Evolutionary conservation across 495 filamentous ascomycete genomes (phyloP).

Genomic region (Penicillium lividum): DNA sequence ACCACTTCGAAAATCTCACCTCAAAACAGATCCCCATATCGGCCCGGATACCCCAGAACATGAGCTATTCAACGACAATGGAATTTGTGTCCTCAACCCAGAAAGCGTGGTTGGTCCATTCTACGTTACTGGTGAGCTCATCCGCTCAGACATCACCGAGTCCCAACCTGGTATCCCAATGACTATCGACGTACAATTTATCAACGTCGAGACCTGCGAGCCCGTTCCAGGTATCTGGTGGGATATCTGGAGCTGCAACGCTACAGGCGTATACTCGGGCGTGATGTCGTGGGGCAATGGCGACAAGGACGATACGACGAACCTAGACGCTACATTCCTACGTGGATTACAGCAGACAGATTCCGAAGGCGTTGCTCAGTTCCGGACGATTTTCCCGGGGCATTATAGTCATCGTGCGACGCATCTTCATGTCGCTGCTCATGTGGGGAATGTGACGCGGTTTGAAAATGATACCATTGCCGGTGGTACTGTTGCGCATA

Average conservation of each 20-base stretch:
- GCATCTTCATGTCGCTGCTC: slow-evolving; percentile 50
- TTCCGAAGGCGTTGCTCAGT: slow-evolving; percentile 48
- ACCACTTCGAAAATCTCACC: not conserved
- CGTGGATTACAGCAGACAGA: slow-evolving; percentile 54
- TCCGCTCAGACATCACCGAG: slow-evolving; percentile 53
- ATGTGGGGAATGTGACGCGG: slow-evolving; percentile 49
- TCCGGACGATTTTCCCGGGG: slow-evolving; percentile 53
- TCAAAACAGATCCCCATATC: not conserved
- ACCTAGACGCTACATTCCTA: slow-evolving; percentile 49
- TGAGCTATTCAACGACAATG: slow-evolving; percentile 25
- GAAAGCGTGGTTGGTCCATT: slow-evolving; percentile 34
- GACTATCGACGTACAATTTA: slow-evolving; percentile 56
- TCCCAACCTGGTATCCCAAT: slow-evolving; percentile 49
- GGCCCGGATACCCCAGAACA: slow-evolving; percentile 17
- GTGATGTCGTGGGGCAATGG: slow-evolving; percentile 23
- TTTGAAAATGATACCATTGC: slow-evolving; percentile 50
- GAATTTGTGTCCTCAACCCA: slow-evolving; percentile 26
- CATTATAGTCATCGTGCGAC: slow-evolving; percentile 52
- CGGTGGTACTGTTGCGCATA: slow-evolving; percentile 52
- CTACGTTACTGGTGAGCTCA: slow-evolving; percentile 44
- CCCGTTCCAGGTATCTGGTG: slow-evolving; percentile 49
- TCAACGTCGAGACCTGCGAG: slow-evolving; percentile 54
- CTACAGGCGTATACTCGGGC: slow-evolving; percentile 54
- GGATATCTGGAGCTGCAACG: slow-evolving; percentile 59
- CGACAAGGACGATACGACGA: slow-evolving; percentile 30